Evolutionary conservation across 305 asterid genomes (phyloP), one percentile per base, ranked within the genome.

Genomic region (Salvia sclarea): DNA sequence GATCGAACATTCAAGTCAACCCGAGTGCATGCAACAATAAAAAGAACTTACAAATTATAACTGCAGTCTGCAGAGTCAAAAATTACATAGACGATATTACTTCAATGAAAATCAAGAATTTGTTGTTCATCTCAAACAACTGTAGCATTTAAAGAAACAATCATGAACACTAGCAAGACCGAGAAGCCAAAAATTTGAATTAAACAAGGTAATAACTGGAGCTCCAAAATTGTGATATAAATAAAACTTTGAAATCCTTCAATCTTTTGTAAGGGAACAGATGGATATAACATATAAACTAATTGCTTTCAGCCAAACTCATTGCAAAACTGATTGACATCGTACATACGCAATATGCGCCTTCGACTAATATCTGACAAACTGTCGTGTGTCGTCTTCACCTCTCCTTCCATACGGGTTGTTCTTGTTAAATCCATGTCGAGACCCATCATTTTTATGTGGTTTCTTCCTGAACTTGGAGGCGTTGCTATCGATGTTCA

Each of bases 401-500:
- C 81, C 79, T 81, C n/a, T n/a, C n/a, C n/a, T n/a, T n/a, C n/a
- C n/a, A n/a, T n/a, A n/a, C n/a, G n/a, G n/a, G n/a, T n/a, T n/a
- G n/a, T 28, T 74, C 21, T 75, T 80, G 21, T 76, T 86, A 78
- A 91, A 90, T 33, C 97, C 96, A 66, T 87, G 82, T 8, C 85
- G 78, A 28, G 82, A 74, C 44, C 91, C 84, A 38, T 77, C 85
- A 14, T 44, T 62, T 30, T 71, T 77, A 6, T 75, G 86, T 53
- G 56, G 41, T 41, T 85, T 90, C 81, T 83, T 86, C 82, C 96
- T 71, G 71, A 81, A 85, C 81, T 87, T 93, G 68, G 96, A 84
- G 0, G 91, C 88, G 2, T 66, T 94, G 69, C 97, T 94, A 68
- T 89, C 97, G 38, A 91, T 86, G 82, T 86, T 87, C 45, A 94